Percentiles rank a stretch among this genome's conserved stretches.
Evolutionary conservation across 441 rosid genomes (phyloP).

Genomic region (Jatropha multifida): DNA sequence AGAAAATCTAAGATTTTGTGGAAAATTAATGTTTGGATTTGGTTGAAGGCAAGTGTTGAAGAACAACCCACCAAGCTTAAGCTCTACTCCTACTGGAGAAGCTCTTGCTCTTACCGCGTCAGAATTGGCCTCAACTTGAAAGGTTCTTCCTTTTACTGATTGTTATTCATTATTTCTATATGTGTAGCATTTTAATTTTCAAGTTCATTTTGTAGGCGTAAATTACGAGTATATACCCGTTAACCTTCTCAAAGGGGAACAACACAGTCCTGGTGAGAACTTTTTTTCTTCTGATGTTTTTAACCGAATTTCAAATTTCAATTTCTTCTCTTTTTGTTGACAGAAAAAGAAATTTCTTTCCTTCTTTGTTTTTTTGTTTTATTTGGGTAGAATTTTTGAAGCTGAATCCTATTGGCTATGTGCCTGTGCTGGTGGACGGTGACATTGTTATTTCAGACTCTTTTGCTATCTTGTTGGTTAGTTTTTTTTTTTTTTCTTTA

Average conservation of each 20-base stretch:
- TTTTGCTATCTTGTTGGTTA: constrained; percentile 72
- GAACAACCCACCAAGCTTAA: constrained; percentile 26
- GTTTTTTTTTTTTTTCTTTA: not conserved
- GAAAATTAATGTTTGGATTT: not conserved
- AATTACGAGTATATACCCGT: constrained; percentile 65
- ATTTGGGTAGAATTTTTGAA: constrained; percentile 50
- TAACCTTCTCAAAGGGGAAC: constrained; percentile 51
- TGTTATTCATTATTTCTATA: not conserved
- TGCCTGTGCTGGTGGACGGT: constrained; percentile 78
- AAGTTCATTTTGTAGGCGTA: constrained; percentile 32
- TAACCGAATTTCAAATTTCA: no score
- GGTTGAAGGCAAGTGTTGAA: constrained; percentile 10
- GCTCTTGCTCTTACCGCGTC: constrained; percentile 50
- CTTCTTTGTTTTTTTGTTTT: not conserved
- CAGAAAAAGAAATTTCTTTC: not conserved
- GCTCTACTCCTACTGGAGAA: constrained; percentile 47
- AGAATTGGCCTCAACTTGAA: constrained; percentile 54
- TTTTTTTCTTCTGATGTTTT: no score
- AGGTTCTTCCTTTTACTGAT: constrained; percentile 21
- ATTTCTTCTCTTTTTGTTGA: not conserved
- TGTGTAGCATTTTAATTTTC: not conserved
- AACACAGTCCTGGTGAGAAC: constrained; percentile 48
- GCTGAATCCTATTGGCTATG: constrained; percentile 80
- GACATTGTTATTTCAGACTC: constrained; percentile 70
- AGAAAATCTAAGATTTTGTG: not conserved